Base-by-base conservation (phyloP, 1,139 yeast genomes). In the Pichia sp. region DNA sequence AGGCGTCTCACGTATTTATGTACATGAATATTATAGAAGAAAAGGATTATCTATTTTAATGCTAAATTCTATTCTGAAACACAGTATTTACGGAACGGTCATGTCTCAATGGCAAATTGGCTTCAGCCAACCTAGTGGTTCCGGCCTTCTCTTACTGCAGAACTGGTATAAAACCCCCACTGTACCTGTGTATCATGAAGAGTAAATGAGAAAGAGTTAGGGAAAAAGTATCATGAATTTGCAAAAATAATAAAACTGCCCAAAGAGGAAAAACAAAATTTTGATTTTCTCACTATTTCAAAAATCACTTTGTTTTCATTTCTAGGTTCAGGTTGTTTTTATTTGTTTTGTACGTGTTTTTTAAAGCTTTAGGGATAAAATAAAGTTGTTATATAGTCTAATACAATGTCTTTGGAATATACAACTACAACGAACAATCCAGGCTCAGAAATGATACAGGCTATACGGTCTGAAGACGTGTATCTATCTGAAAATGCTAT, bases 111-210 rank as follows among this genome's bases (percentile, higher is more conserved):
- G 53, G 5, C 74, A 79, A 51, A 67, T 84, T 2, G 86, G 81
- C 0, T 85, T 87, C 76, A 83, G 89, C 52, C 93, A 85, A 64
- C 91, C 91, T 0, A 81, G 87, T 58, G 75, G 73, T 42, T 70
- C 75, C 39, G 93, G 93, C 0, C 78, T 80, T 2, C 67, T 71
- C 46, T 69, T 85, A 41, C 87, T 90, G 0, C 63, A 61, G 46
- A 63, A 62, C 30, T 81, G 77, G 61, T 79, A 77, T 60, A 69
- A 75, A 38, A 84, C 84, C 0, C 76, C 75, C 57, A 65, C 79
- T 44, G 68, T 81, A 10, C 84, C 84, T 0, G 78, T 81, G 1
- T 81, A 81, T 61, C 53, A 60, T 41, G 65, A 63, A 45, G 49
- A 5, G 8, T 36, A 27, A 29, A 16, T 25, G 5, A 14, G 10